Conservation (phyloP, 208 protist species). For the Trichomonas vaginalis region DNA sequence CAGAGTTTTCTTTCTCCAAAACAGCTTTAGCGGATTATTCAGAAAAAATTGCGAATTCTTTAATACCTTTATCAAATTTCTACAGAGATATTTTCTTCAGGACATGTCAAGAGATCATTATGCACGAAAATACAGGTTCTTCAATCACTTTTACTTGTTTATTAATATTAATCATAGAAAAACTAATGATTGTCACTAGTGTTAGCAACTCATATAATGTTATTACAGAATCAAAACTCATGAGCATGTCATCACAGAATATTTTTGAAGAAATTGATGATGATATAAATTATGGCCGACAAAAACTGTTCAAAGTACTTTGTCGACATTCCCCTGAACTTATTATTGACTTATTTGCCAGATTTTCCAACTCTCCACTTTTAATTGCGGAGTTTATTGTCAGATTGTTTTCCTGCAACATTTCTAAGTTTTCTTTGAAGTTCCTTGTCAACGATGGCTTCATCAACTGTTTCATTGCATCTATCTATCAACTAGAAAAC, state of each 20-base stretch:
- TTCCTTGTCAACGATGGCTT: neutral
- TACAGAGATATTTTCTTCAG: neutral
- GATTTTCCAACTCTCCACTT: neutral
- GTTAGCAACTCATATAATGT: neutral
- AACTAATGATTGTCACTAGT: neutral
- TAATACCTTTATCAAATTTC: neutral
- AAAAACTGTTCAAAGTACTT: neutral
- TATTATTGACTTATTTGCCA: neutral
- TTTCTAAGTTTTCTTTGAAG: neutral
- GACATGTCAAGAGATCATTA: neutral
- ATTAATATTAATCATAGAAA: neutral
- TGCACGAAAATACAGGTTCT: neutral
- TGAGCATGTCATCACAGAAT: neutral
- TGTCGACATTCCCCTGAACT: neutral
- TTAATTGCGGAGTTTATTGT: neutral
- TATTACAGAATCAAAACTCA: neutral
- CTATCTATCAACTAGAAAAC: neutral
- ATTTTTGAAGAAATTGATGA: neutral
- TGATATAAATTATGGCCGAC: neutral
- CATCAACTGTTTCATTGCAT: neutral
- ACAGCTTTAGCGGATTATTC: neutral
- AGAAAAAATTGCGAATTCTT: neutral
- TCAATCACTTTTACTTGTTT: neutral
- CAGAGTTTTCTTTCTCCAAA: neutral
- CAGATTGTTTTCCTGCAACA: neutral